These are phyloP conservation scores for Suillus sp. DNA, from an alignment of 768 basidiomycete genomes.

Conservation along the genomic window DNA sequence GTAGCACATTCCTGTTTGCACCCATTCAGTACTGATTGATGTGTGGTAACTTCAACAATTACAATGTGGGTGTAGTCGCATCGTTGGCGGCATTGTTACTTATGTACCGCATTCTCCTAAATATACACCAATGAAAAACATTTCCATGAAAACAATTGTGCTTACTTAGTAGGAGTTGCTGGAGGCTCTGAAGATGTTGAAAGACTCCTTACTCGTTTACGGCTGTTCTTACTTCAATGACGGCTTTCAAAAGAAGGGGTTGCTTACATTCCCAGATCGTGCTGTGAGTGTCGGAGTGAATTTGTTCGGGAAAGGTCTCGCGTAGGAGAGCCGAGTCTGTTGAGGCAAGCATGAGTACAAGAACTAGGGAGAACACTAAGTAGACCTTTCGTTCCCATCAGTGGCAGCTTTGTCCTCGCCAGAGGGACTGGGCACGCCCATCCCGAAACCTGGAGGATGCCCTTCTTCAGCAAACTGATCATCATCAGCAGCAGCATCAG, in stretches of 20 bases:
- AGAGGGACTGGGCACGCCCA: background rate
- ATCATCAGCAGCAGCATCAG: conserved; percentile 13
- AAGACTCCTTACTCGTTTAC: conserved; percentile 28
- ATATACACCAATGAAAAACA: background rate
- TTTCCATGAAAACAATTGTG: background rate
- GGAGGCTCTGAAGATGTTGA: conserved; percentile 18
- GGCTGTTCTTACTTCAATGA: conserved; percentile 16
- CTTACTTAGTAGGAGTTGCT: conserved; percentile 29
- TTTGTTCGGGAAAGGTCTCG: background rate
- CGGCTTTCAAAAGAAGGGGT: background rate
- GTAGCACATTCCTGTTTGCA: conserved; percentile 10
- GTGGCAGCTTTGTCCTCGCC: background rate
- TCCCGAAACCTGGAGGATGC: background rate
- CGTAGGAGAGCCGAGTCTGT: background rate
- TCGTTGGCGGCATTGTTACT: background rate
- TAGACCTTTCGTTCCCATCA: background rate
- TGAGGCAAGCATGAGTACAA: background rate
- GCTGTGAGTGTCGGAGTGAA: background rate
- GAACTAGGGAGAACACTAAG: background rate
- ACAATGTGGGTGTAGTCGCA: conserved; percentile 6
- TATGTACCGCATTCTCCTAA: conserved; percentile 4
- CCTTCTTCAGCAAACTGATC: conserved; percentile 14
- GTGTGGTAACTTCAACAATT: conserved; percentile 5
- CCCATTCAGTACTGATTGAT: background rate
- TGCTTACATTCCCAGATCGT: conserved; percentile 1